Conservation (phyloP, 768 basidiomycete species). For the Dioszegia hungarica region DNA sequence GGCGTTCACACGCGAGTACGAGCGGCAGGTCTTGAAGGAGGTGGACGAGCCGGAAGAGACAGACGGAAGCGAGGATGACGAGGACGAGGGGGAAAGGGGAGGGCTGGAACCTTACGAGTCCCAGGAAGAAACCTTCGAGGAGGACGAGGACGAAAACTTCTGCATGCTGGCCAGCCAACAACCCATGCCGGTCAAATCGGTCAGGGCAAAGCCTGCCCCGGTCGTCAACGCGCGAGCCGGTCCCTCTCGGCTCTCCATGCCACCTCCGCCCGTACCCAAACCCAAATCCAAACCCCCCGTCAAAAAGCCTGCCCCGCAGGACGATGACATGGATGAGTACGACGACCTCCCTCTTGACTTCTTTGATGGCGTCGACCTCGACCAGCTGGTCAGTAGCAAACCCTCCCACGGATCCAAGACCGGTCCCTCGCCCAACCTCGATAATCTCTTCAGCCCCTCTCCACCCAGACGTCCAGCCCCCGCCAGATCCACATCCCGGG, state of each 20-base stretch:
- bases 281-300: neutral
- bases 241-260: neutral
- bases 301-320: neutral
- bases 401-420: neutral
- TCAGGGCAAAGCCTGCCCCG: neutral
- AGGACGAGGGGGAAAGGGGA: neutral
- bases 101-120: neutral
- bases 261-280: neutral
- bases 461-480: neutral
- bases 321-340: neutral
- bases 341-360: neutral
- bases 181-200: neutral
- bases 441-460: neutral
- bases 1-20: neutral
- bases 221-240: neutral
- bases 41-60: constrained; percentile 2
- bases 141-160: neutral
- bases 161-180: neutral
- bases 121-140: neutral
- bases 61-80: neutral
- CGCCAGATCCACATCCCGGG: neutral
- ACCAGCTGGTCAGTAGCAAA: neutral
- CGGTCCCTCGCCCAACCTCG: neutral
- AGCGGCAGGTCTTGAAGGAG: neutral
- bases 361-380: constrained; percentile 1